phyloP scores from a whole-genome alignment of 495 filamentous ascomycete genomes.

The Neurospora sp. region DNA sequence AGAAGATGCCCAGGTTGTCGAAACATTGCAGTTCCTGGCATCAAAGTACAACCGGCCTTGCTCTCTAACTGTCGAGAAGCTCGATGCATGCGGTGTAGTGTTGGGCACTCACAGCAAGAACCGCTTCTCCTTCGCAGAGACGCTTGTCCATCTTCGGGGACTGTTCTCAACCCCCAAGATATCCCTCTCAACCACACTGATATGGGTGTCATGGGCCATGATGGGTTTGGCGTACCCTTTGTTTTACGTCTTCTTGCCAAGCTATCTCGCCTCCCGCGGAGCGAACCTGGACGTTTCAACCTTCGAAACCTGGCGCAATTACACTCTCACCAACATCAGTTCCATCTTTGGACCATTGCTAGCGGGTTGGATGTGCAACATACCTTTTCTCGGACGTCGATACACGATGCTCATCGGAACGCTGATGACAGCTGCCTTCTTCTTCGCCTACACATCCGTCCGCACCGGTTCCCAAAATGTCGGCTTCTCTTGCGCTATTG shows the following conservation, averaged over 20 bases:
- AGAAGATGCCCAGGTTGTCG: constrained; percentile 50
- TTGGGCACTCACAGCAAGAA: constrained; percentile 27
- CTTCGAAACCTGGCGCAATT: constrained; percentile 61
- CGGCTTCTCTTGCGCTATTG: constrained; percentile 55
- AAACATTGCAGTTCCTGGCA: constrained; percentile 51
- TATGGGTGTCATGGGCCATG: constrained; percentile 62
- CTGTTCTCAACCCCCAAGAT: constrained; percentile 54
- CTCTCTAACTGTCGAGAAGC: constrained; percentile 49
- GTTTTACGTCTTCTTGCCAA: constrained; percentile 57
- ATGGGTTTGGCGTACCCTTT: constrained; percentile 61
- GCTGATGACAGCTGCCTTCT: constrained; percentile 51
- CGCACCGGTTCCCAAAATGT: constrained; percentile 48
- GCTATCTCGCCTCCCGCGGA: constrained; percentile 31
- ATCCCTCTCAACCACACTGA: constrained; percentile 48
- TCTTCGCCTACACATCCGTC: constrained; percentile 60
- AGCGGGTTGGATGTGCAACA: constrained; percentile 53
- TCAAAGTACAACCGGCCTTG: constrained; percentile 52
- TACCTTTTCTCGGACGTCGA: constrained; percentile 44
- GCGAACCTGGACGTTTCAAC: constrained; percentile 25
- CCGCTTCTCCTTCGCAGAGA: constrained; percentile 39
- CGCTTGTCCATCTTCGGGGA: constrained; percentile 47
- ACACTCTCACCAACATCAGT: constrained; percentile 54
- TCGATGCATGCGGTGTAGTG: constrained; percentile 42
- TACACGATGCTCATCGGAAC: constrained; percentile 60
- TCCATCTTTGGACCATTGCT: constrained; percentile 55